Percentiles rank a stretch among this genome's conserved stretches.
phyloP scores from a whole-genome alignment of 495 filamentous ascomycete species.

The Filosporella fistucella region DNA sequence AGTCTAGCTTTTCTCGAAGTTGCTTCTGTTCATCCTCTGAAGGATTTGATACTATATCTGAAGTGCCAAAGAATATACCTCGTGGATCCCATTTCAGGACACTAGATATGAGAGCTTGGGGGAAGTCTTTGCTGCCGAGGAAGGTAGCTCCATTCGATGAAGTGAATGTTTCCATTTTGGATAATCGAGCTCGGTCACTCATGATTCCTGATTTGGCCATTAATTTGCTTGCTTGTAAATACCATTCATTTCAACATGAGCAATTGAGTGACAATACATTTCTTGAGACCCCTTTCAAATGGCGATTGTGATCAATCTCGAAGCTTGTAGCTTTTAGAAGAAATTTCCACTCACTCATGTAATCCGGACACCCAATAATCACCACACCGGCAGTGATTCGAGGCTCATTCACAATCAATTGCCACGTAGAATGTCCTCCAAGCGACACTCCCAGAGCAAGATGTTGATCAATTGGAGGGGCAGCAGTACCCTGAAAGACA shows the following conservation, averaged over 20 bases:
- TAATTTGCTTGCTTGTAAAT: too few relatives aligned
- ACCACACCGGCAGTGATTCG: constrained; percentile 70
- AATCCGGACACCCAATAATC: constrained; percentile 89
- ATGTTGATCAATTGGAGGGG: constrained; percentile 57
- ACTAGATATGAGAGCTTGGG: constrained; percentile 55
- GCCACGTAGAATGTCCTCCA: constrained; percentile 87
- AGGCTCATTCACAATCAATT: constrained; percentile 70
- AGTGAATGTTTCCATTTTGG: constrained; percentile 61
- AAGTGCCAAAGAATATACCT: constrained; percentile 55
- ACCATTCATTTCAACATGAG: too few relatives aligned
- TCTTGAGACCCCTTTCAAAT: too few relatives aligned
- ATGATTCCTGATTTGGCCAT: constrained; percentile 61
- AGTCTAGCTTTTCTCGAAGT: constrained; percentile 42
- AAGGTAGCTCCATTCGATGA: constrained; percentile 51
- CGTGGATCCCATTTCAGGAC: constrained; percentile 66
- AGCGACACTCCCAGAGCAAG: constrained; percentile 78
- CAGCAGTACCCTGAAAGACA: constrained; percentile 53
- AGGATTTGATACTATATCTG: constrained; percentile 29
- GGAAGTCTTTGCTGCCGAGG: constrained; percentile 72
- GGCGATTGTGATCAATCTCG: too few relatives aligned
- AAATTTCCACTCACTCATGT: constrained; percentile 52
- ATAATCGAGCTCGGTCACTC: constrained; percentile 69
- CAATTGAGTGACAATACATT: too few relatives aligned
- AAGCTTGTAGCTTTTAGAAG: too few relatives aligned
- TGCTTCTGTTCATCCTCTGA: constrained; percentile 28